phyloP scores from a whole-genome alignment of 2,329 filamentous ascomycete species.

The Whalleya microplaca region DNA sequence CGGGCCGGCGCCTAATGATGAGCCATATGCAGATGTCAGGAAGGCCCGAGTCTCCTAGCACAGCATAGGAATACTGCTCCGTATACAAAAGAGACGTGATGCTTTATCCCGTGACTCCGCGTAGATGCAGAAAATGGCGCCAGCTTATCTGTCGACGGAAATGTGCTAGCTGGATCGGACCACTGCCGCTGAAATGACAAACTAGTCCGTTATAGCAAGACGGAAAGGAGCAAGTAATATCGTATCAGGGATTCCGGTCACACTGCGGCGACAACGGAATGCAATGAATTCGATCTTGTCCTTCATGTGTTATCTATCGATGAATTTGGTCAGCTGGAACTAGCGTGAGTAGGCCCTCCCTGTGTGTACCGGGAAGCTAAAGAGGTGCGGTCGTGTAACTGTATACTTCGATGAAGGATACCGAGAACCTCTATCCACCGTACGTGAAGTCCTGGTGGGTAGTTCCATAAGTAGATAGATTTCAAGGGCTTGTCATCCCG shows the following conservation, averaged over 20 bases:
- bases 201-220: constrained; percentile 5
- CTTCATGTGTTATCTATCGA: constrained; percentile 7
- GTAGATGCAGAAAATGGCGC: constrained; percentile 15
- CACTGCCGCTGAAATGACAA: constrained; percentile 1
- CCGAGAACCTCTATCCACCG: neutral
- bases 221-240: constrained; percentile 14
- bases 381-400: constrained; percentile 20
- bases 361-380: constrained; percentile 6
- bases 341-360: constrained; percentile 5
- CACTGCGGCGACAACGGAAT: constrained; percentile 13
- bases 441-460: neutral
- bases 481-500: constrained; percentile 14
- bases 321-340: constrained; percentile 3
- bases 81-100: constrained; percentile 18
- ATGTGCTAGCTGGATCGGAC: neutral
- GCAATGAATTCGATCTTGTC: constrained; percentile 7
- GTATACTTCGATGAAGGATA: constrained; percentile 10
- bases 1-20: constrained; percentile 5
- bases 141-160: constrained; percentile 2
- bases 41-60: constrained; percentile 16
- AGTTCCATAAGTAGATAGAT: neutral
- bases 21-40: constrained; percentile 9
- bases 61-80: constrained; percentile 22
- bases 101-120: constrained; percentile 21
- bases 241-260: constrained; percentile 2